These are phyloP conservation scores for Erythrophleum fordii DNA, from an alignment of 306 rosid genomes.

Conservation along the genomic window DNA sequence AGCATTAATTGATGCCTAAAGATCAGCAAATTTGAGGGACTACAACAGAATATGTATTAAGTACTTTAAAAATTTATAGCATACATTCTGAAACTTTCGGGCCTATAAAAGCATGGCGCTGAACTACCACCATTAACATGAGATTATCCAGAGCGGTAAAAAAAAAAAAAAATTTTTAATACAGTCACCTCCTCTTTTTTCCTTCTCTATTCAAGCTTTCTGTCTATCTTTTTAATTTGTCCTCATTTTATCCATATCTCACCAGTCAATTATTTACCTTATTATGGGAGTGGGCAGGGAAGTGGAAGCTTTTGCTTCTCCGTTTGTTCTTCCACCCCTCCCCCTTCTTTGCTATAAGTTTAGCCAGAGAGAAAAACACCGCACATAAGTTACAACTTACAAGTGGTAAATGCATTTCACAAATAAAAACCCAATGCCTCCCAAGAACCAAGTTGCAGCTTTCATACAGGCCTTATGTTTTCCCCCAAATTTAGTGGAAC, in stretches of 20 bases:
- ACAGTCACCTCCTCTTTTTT: not conserved
- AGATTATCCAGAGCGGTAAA: not conserved
- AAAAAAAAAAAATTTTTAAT: not conserved
- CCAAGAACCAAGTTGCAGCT: not conserved
- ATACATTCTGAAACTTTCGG: not conserved
- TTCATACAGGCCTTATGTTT: not conserved
- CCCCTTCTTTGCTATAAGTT: not conserved
- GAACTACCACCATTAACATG: conserved; percentile 23
- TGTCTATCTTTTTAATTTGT: not conserved
- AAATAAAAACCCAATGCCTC: not conserved
- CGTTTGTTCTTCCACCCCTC: not conserved
- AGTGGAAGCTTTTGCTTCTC: not conserved
- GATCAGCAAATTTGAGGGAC: conserved; percentile 30
- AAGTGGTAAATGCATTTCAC: not conserved
- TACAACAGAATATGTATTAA: conserved; percentile 25
- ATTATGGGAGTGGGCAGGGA: not conserved
- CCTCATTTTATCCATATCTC: not conserved
- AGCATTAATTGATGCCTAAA: not conserved
- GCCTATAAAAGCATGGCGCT: not conserved
- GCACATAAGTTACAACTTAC: not conserved
- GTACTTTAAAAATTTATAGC: not conserved
- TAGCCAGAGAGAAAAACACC: not conserved
- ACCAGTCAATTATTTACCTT: not conserved
- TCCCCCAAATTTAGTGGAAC: not conserved
- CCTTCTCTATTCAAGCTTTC: not conserved